Evolutionary conservation across 192 early-diverging fungal genomes (phyloP), one percentile per base, ranked within the genome.

Genomic region (Spizellomyces punctatus): DNA sequence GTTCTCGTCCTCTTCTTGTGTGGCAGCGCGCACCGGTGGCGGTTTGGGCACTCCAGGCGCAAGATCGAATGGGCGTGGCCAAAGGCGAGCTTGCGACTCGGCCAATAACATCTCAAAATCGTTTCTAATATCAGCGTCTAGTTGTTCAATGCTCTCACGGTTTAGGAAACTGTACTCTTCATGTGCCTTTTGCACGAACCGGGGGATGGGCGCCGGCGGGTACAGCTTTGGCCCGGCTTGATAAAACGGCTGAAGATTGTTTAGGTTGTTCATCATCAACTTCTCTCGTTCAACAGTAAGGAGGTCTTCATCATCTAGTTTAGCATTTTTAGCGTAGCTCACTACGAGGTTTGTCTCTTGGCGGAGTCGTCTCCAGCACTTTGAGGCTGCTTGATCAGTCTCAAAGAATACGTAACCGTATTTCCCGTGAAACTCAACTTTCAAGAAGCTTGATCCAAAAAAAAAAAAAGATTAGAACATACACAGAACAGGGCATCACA

Each of bases 331-430:
- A 47, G 76, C 76, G 42, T 66, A 77, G 46, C 71, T 77, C 22
- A 77, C 71, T 10, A 77, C 76, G n/a, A 77, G 62, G 58, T 77
- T 77, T 57, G 76, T 77, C 63, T 77, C 65, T 21, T 22, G 14
- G 12, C 76, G 64, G 21, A 77, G 49, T 22, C 36, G 46, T 19
- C 12, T 16, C 54, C 76, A 54, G 46, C 68, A 73, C 8, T 17
- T 63, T 36, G 58, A 14, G 5, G 76, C 69, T n/a, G 54, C 10
- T 10, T 27, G 43, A 22, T 70, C 76, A 9, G 19, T 46, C 43
- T 73, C 76, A 55, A 68, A 77, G 55, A 71, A 77, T 6, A 65
- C 70, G 66, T 77, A 77, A 9, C 71, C 76, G 56, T 77, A 77
- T 67, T 77, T 77, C 19, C 76, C 76, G 59, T 74, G 67, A 58